Percentiles rank a stretch among this genome's conserved stretches.
phyloP scores from a whole-genome alignment of 2,329 filamentous ascomycete species.

The Verticillium zaregamsianum region DNA sequence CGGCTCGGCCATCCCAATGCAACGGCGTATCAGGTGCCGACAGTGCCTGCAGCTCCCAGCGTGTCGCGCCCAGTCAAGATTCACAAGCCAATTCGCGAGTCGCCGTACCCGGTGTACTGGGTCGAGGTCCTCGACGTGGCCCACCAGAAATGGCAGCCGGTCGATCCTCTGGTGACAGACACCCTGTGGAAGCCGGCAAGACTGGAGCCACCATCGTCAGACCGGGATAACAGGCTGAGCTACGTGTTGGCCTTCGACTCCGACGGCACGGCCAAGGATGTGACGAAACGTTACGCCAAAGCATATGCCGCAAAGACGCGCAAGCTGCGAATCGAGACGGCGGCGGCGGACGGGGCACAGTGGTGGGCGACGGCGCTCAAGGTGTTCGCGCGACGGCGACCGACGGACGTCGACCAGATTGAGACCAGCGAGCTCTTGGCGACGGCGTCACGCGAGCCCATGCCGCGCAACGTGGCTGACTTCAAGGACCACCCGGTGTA shows the following conservation, averaged over 20 bases:
- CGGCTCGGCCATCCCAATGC: slow-evolving; percentile 52
- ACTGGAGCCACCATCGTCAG: slow-evolving; percentile 78
- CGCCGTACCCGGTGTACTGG: slow-evolving; percentile 84
- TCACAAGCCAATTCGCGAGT: slow-evolving; percentile 56
- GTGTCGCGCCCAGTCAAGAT: slow-evolving; percentile 22
- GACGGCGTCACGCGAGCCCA: slow-evolving; percentile 70
- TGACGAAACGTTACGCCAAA: slow-evolving; percentile 84
- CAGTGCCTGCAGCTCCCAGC: slow-evolving; percentile 32
- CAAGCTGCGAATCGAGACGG: slow-evolving; percentile 69
- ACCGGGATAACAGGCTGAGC: slow-evolving; percentile 69
- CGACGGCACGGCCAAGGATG: slow-evolving; percentile 73
- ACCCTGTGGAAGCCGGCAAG: slow-evolving; percentile 69
- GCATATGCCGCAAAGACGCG: slow-evolving; percentile 88
- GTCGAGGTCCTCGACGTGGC: slow-evolving; percentile 84
- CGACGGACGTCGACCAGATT: slow-evolving; percentile 71
- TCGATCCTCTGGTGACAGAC: slow-evolving; percentile 79
- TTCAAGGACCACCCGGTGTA: slow-evolving; percentile 84
- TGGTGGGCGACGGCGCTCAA: slow-evolving; percentile 54
- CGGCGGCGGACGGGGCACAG: slow-evolving; percentile 39
- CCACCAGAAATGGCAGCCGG: slow-evolving; percentile 85
- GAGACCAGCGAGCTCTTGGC: slow-evolving; percentile 74
- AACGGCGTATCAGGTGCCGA: slow-evolving; percentile 46
- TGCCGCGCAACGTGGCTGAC: slow-evolving; percentile 81
- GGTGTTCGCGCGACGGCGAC: slow-evolving; percentile 36
- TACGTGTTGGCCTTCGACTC: slow-evolving; percentile 86